Evolutionary conservation across 371 early-diverging fungal species (phyloP).

Genomic region (Syncephalastrum sp.): DNA sequence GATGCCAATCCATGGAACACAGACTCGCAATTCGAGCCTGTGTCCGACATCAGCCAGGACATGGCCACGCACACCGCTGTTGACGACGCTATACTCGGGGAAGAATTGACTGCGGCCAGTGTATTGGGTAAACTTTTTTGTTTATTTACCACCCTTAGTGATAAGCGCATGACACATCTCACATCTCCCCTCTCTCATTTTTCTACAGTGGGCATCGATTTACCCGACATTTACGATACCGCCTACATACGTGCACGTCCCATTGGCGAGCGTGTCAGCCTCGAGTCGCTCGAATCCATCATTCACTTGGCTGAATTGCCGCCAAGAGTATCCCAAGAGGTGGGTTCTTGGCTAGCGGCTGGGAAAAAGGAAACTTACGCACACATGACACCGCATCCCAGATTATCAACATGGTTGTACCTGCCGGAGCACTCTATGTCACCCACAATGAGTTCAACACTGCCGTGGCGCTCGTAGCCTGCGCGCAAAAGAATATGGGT

Average conservation of each 20-base stretch:
- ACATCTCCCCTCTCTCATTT: not conserved
- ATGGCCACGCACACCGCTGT: constrained; percentile 8
- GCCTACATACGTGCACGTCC: constrained; percentile 49
- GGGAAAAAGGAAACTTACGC: not conserved
- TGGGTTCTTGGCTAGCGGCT: not conserved
- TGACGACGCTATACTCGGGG: constrained; percentile 23
- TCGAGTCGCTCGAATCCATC: constrained; percentile 33
- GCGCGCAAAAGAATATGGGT: constrained; percentile 80
- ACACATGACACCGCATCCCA: constrained; percentile 4
- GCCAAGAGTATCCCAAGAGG: constrained; percentile 36
- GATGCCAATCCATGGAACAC: constrained; percentile 23
- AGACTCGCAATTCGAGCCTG: constrained; percentile 16
- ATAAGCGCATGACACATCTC: too few relatives aligned
- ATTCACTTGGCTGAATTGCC: constrained; percentile 18
- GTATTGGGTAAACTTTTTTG: constrained; percentile 20
- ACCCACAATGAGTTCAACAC: constrained; percentile 69
- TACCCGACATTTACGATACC: constrained; percentile 45
- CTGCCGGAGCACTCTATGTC: constrained; percentile 50
- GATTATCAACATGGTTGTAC: constrained; percentile 41
- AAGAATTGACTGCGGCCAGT: constrained; percentile 24
- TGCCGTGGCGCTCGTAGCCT: constrained; percentile 66
- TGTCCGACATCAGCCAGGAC: constrained; percentile 14
- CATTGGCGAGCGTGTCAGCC: constrained; percentile 40
- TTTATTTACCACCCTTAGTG: not conserved
- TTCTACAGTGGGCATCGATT: constrained; percentile 38